phyloP scores from a whole-genome alignment of 768 basidiomycete species.

The Phanerochaete carnosa region DNA sequence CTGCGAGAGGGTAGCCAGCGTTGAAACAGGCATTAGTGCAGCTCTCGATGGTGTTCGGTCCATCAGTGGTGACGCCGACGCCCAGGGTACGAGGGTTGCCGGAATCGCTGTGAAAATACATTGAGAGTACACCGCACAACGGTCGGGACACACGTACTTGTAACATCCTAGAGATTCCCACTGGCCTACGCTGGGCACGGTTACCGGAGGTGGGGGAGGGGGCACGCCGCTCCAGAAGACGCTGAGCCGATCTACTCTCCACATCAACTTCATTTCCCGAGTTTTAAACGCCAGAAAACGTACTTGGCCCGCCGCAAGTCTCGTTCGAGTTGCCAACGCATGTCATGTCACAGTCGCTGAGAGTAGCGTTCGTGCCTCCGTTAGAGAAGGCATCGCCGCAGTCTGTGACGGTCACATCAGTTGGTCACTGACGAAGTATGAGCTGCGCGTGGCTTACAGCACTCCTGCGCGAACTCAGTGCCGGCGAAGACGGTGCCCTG shows the following conservation, averaged over 20 bases:
- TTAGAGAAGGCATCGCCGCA: constrained; percentile 55
- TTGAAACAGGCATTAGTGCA: constrained; percentile 63
- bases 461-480: constrained; percentile 62
- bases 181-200: constrained; percentile 50
- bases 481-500: constrained; percentile 62
- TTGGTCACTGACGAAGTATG: background rate
- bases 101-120: constrained; percentile 29
- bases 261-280: constrained; percentile 15
- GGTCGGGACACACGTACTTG: constrained; percentile 38
- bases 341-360: constrained; percentile 56
- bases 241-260: constrained; percentile 47
- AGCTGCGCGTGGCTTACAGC: constrained; percentile 42
- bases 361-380: constrained; percentile 38
- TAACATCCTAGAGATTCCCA: constrained; percentile 78
- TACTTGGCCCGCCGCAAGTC: constrained; percentile 72
- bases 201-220: constrained; percentile 54
- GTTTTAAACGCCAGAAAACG: constrained; percentile 12
- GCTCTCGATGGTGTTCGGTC: constrained; percentile 47
- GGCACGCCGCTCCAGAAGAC: constrained; percentile 58
- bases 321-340: constrained; percentile 57
- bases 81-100: constrained; percentile 31
- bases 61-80: constrained; percentile 32
- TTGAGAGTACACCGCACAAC: constrained; percentile 2
- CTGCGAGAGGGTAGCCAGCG: constrained; percentile 39
- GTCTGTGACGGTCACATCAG: constrained; percentile 22